Conservation (phyloP, 1,284 basidiomycete species). For the Ceratobasidium sp. region DNA sequence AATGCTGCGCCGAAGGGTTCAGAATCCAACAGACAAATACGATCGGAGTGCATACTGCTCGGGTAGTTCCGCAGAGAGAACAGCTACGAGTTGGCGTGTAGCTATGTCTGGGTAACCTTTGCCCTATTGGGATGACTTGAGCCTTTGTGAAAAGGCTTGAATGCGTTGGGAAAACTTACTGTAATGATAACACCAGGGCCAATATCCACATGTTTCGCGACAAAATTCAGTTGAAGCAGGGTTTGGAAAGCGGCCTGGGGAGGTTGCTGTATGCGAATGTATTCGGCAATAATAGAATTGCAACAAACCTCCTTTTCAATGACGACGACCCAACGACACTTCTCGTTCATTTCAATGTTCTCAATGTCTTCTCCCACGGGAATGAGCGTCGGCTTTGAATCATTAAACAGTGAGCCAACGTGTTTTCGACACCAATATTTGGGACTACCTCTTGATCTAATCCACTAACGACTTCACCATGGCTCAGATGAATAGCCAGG, state of each 20-base stretch:
- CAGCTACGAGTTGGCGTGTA: slow-evolving; percentile 80
- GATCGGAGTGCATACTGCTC: slow-evolving; percentile 49
- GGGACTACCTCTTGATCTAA: slow-evolving; percentile 65
- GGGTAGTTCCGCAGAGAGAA: slow-evolving; percentile 71
- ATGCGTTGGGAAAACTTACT: slow-evolving; percentile 55
- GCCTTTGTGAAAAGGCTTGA: too few species aligned
- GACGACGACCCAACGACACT: slow-evolving; percentile 78
- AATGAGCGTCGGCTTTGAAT: slow-evolving; percentile 70
- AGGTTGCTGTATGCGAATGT: too few species aligned
- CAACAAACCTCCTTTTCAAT: slow-evolving; percentile 86
- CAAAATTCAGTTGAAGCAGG: slow-evolving; percentile 65
- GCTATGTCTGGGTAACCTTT: slow-evolving; percentile 94
- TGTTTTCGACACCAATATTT: background rate
- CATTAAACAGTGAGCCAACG: background rate
- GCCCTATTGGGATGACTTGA: slow-evolving; percentile 61
- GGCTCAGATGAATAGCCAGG: slow-evolving; percentile 63
- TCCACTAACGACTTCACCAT: slow-evolving; percentile 60
- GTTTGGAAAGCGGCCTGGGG: slow-evolving; percentile 87
- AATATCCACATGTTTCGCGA: slow-evolving; percentile 54
- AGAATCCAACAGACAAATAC: slow-evolving; percentile 12
- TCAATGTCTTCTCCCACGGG: slow-evolving; percentile 75
- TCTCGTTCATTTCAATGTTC: slow-evolving; percentile 60
- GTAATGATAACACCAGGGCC: slow-evolving; percentile 76
- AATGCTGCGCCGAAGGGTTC: slow-evolving; percentile 56
- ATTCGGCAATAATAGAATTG: background rate